A percentile compares a stretch with the other conserved stretches of the same genome.
Conservation (phyloP, 805 yeast genomes). For the Schwanniomyces vanrijiae region DNA sequence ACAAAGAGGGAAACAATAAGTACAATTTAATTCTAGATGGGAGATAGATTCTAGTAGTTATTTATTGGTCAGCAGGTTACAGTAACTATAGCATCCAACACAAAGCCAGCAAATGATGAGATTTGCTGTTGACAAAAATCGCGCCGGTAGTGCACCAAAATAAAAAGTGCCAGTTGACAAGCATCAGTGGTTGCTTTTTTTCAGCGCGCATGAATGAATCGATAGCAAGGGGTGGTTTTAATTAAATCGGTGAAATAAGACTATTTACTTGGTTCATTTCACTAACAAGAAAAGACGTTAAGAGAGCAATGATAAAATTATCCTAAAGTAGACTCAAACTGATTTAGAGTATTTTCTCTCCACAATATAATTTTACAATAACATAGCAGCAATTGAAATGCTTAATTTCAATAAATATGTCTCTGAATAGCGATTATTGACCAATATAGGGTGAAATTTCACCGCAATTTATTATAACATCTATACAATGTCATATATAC, state of each 20-base stretch:
- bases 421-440: background rate
- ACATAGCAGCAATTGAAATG: background rate
- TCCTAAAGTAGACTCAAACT: background rate
- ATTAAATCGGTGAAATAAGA: background rate
- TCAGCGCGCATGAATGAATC: background rate
- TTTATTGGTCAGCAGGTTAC: too few relatives aligned
- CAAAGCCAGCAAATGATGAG: too few relatives aligned
- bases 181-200: background rate
- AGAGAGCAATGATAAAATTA: background rate
- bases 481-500: background rate
- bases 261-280: background rate
- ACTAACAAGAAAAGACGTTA: background rate
- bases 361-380: background rate
- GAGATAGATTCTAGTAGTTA: too few relatives aligned
- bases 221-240: background rate
- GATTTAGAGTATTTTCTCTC: background rate
- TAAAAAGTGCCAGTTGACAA: background rate
- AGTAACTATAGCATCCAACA: too few relatives aligned
- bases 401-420: too few relatives aligned
- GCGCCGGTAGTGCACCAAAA: background rate
- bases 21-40: too few relatives aligned
- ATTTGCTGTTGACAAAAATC: too few relatives aligned
- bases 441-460: background rate
- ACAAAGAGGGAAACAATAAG: too few relatives aligned
- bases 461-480: background rate